These are phyloP conservation scores for Dactylellina cionopaga DNA, from an alignment of 2,329 filamentous ascomycete species.

Conservation along the genomic window DNA sequence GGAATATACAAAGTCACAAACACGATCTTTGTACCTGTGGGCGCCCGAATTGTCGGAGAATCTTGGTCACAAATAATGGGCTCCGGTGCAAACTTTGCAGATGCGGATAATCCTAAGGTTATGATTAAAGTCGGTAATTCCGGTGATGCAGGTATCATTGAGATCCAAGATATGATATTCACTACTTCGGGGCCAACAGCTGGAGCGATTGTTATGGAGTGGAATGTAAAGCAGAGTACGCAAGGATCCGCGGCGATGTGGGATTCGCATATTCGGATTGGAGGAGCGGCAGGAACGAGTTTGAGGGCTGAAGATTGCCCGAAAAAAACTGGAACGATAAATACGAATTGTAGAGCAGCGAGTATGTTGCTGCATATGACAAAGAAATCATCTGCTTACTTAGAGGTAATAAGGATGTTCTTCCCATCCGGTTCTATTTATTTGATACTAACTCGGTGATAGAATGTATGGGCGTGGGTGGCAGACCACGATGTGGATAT, in stretches of 20 bases:
- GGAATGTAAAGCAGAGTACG: conserved; percentile 69
- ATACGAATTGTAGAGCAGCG: conserved; percentile 76
- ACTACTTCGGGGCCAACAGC: conserved; percentile 73
- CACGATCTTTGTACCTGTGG: conserved; percentile 64
- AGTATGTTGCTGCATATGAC: conserved; percentile 77
- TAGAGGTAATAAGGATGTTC: conserved; percentile 87
- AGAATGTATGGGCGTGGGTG: conserved; percentile 79
- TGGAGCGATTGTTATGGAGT: conserved; percentile 77
- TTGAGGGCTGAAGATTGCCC: conserved; percentile 80
- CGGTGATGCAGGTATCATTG: conserved; percentile 72
- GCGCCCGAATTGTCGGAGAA: conserved; percentile 61
- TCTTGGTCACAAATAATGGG: conserved; percentile 59
- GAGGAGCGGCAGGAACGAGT: conserved; percentile 82
- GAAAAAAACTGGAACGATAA: conserved; percentile 74
- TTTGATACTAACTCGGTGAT: not conserved
- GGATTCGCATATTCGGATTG: conserved; percentile 94
- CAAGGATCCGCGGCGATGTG: conserved; percentile 71
- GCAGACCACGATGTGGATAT: conserved; percentile 76
- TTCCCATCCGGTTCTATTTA: not conserved
- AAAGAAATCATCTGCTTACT: conserved; percentile 72
- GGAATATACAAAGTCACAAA: conserved; percentile 67
- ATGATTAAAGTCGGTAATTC: conserved; percentile 72
- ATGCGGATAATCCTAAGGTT: conserved; percentile 61
- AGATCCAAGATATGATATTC: conserved; percentile 77
- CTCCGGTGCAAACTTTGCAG: conserved; percentile 51